These are phyloP conservation scores for Eudorina sp. DNA, from an alignment of 139 green algal species.

Conservation along the genomic window DNA sequence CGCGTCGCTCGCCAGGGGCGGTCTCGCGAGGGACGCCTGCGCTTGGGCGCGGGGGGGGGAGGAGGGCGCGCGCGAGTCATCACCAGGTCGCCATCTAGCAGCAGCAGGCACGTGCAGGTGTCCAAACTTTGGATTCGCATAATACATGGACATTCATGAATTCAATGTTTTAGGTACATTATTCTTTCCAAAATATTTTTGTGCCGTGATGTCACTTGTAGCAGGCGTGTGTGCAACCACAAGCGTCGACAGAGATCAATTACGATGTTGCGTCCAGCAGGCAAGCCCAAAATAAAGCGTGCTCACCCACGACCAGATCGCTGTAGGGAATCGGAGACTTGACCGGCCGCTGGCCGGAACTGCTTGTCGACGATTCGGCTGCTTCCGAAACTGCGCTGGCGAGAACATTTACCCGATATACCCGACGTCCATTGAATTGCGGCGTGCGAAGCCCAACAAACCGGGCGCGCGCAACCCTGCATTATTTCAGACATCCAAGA, in stretches of 20 bases:
- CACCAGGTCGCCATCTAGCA: too few relatives aligned
- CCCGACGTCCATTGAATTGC: too few relatives aligned
- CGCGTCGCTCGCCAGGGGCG: conserved; percentile 73
- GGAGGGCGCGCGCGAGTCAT: too few relatives aligned
- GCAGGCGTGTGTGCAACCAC: too few relatives aligned
- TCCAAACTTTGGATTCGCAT: neutral
- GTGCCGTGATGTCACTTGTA: too few relatives aligned
- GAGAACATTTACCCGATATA: neutral
- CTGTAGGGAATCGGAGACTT: conserved; percentile 14
- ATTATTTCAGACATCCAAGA: too few relatives aligned
- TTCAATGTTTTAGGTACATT: too few relatives aligned
- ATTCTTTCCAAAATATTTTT: too few relatives aligned
- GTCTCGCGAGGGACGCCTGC: conserved; percentile 85
- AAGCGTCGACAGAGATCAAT: too few relatives aligned
- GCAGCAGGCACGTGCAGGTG: too few relatives aligned
- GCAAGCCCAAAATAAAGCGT: neutral
- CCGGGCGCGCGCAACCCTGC: neutral
- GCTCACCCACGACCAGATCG: conserved; percentile 16
- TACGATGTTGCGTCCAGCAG: neutral
- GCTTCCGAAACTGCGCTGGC: neutral
- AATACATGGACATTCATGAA: neutral
- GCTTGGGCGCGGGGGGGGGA: too few relatives aligned
- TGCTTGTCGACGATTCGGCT: neutral
- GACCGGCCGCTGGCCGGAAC: neutral
- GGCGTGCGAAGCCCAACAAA: too few relatives aligned